Conservation (phyloP, 352 stramenopile genomes). For the Phytophthora idaei region DNA sequence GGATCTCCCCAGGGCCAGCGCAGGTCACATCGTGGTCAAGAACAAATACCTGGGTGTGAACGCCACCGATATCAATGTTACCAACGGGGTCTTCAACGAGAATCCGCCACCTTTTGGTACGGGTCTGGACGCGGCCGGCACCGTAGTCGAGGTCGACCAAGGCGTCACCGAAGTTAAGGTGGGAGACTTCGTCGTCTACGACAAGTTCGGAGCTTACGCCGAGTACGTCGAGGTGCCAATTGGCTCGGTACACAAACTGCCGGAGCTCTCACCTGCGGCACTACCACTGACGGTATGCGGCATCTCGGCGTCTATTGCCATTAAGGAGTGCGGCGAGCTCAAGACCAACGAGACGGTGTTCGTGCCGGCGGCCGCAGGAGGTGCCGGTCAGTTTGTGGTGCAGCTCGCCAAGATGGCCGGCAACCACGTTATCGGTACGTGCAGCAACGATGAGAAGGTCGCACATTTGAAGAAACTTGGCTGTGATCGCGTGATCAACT, state of each 20-base stretch:
- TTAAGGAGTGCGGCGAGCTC: slow-evolving; percentile 56
- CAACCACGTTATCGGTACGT: slow-evolving; percentile 78
- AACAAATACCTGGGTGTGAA: slow-evolving; percentile 55
- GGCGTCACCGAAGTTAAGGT: slow-evolving; percentile 47
- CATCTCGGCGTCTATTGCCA: slow-evolving; percentile 52
- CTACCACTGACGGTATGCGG: slow-evolving; percentile 52
- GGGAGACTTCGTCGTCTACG: slow-evolving; percentile 48
- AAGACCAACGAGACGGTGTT: slow-evolving; percentile 57
- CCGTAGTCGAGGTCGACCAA: slow-evolving; percentile 41
- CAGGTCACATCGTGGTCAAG: slow-evolving; percentile 37
- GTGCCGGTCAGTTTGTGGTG: slow-evolving; percentile 79
- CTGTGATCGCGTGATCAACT: slow-evolving; percentile 82
- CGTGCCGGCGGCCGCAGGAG: slow-evolving; percentile 60
- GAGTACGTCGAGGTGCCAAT: slow-evolving; percentile 54
- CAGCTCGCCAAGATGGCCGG: slow-evolving; percentile 81
- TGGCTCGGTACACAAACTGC: slow-evolving; percentile 33
- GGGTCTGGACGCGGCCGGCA: slow-evolving; percentile 48
- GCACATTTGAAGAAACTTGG: slow-evolving; percentile 63
- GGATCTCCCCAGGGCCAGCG: slow-evolving; percentile 28
- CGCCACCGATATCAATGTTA: slow-evolving; percentile 58
- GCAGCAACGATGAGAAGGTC: slow-evolving; percentile 82
- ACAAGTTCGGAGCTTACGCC: slow-evolving; percentile 37
- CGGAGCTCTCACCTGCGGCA: slow-evolving; percentile 26
- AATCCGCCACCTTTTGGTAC: slow-evolving; percentile 52
- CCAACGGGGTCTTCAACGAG: slow-evolving; percentile 53